These are phyloP conservation scores for Paramecium pentaurelia DNA, from an alignment of 73 alveolate species.

Conservation along the genomic window DNA sequence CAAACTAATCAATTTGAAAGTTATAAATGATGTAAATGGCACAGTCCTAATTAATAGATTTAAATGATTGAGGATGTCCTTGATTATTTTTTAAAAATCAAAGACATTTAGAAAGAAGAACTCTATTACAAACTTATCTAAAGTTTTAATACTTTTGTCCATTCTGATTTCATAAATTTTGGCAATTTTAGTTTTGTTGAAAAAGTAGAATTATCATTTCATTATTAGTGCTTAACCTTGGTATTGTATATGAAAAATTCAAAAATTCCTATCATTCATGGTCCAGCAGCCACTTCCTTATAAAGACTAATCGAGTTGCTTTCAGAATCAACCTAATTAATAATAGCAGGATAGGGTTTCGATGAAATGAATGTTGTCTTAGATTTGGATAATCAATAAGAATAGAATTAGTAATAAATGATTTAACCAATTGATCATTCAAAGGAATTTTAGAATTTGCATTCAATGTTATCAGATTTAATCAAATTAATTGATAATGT, in stretches of 20 bases:
- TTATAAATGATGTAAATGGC: background rate
- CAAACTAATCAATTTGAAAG: constrained; percentile 27
- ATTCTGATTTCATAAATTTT: constrained; percentile 30
- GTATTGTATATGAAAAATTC: constrained; percentile 26
- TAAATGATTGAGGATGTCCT: constrained; percentile 18
- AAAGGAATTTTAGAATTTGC: background rate
- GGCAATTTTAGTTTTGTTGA: constrained; percentile 46
- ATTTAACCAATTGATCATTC: background rate
- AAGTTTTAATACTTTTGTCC: constrained; percentile 4
- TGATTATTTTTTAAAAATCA: background rate
- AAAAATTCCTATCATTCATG: background rate
- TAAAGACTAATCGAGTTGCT: constrained; percentile 15
- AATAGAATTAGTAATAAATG: background rate
- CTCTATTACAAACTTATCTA: background rate
- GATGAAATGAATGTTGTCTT: background rate
- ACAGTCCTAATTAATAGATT: background rate
- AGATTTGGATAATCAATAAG: background rate
- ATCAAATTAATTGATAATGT: background rate
- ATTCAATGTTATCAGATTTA: background rate
- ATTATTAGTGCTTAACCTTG: background rate
- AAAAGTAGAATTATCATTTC: background rate
- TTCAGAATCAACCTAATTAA: constrained; percentile 14
- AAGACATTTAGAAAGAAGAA: constrained; percentile 23
- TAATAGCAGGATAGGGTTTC: constrained; percentile 14
- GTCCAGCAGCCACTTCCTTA: background rate